These are phyloP conservation scores for Fusarium incarnatum DNA, from an alignment of 2,329 filamentous ascomycete genomes.

Conservation along the genomic window DNA sequence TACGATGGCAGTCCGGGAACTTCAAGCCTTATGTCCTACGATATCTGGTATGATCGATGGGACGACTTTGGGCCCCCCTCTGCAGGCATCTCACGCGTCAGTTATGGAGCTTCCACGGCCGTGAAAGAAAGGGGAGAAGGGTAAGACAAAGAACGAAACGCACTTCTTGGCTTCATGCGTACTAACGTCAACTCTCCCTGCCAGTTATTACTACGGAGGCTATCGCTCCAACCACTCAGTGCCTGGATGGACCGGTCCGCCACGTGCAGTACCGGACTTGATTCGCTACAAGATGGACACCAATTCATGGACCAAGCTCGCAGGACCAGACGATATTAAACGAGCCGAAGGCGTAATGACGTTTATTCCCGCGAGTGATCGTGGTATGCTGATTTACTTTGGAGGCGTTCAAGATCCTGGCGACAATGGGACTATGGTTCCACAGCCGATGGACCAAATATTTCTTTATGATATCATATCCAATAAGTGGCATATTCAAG, in stretches of 20 bases:
- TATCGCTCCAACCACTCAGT: not conserved
- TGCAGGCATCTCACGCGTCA: not conserved
- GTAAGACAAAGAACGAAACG: not conserved
- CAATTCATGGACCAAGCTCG: not conserved
- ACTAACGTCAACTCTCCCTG: not conserved
- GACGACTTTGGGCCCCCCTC: not conserved
- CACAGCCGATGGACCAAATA: not conserved
- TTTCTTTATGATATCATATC: conserved; percentile 11
- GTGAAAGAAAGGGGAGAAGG: conserved; percentile 4
- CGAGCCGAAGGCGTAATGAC: not conserved
- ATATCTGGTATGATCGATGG: conserved; percentile 7
- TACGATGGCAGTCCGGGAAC: not conserved
- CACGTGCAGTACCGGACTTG: not conserved
- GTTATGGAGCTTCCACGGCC: not conserved
- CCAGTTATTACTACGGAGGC: not conserved
- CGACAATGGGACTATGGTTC: not conserved
- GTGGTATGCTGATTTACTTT: conserved; percentile 2
- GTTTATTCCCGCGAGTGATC: not conserved
- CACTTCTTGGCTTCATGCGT: not conserved
- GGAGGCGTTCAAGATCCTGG: not conserved
- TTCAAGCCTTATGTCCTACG: conserved; percentile 1
- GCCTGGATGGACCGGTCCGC: not conserved
- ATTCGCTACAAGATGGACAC: not conserved
- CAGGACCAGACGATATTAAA: not conserved
- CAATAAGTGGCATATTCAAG: not conserved